Evolutionary conservation across 768 basidiomycete species (phyloP).

Genomic region (Filobasidium floriforme): DNA sequence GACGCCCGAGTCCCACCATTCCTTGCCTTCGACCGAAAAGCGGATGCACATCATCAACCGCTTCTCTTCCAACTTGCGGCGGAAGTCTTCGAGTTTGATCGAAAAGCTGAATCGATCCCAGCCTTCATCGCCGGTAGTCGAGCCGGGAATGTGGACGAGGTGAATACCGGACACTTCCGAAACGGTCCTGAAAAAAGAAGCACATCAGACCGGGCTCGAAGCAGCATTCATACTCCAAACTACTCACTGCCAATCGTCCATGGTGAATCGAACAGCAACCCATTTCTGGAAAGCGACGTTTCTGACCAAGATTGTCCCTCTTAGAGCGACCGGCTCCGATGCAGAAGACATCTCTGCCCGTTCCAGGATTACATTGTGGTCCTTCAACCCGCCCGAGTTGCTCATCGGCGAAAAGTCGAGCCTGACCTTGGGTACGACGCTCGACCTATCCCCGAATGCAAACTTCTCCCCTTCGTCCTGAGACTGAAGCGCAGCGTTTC

Average conservation of each 20-base stretch:
- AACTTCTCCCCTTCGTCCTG: constrained; percentile 35
- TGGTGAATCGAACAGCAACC: constrained; percentile 80
- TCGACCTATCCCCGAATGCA: constrained; percentile 31
- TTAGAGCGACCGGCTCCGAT: constrained; percentile 49
- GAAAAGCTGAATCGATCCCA: constrained; percentile 44
- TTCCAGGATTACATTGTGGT: constrained; percentile 47
- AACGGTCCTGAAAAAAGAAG: constrained; percentile 30
- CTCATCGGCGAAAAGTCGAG: constrained; percentile 33
- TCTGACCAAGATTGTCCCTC: constrained; percentile 67
- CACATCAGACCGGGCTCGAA: neutral
- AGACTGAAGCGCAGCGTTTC: constrained; percentile 35
- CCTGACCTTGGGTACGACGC: constrained; percentile 35
- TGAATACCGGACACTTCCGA: constrained; percentile 42
- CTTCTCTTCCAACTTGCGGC: constrained; percentile 41
- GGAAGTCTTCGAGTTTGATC: constrained; percentile 45
- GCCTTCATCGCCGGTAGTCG: constrained; percentile 42
- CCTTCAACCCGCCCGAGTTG: constrained; percentile 20
- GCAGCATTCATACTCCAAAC: neutral
- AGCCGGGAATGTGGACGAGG: constrained; percentile 37
- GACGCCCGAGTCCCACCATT: constrained; percentile 44
- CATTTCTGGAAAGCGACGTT: constrained; percentile 83
- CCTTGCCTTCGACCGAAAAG: constrained; percentile 40
- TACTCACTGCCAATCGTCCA: constrained; percentile 76
- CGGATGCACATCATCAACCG: constrained; percentile 41
- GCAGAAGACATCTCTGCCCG: constrained; percentile 42